These are phyloP conservation scores for Sicyos edulis DNA, from an alignment of 306 rosid genomes.

Conservation along the genomic window DNA sequence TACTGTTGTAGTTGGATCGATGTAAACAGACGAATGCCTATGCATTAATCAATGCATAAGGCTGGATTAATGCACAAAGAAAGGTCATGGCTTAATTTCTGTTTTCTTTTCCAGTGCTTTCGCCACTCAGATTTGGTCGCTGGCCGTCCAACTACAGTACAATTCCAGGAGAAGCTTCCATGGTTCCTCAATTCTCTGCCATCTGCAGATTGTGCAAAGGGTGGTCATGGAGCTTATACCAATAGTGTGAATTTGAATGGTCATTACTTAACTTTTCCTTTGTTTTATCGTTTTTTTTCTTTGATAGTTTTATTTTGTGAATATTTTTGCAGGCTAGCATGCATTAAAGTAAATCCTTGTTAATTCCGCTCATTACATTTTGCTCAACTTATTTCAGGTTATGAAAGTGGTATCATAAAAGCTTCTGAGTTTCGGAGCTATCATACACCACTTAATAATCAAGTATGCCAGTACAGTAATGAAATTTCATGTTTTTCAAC, in stretches of 20 bases:
- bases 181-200: slow-evolving; percentile 96
- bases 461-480: slow-evolving; percentile 44
- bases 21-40: not conserved
- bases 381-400: slow-evolving; percentile 52
- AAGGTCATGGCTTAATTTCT: slow-evolving; percentile 30
- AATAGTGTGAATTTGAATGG: slow-evolving; percentile 88
- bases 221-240: slow-evolving; percentile 99
- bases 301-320: not conserved
- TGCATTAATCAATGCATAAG: not conserved
- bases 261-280: slow-evolving; percentile 29
- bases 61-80: slow-evolving; percentile 7
- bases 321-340: not conserved
- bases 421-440: slow-evolving; percentile 97
- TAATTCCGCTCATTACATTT: not conserved
- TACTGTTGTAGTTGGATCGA: not conserved
- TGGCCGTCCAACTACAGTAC: slow-evolving; percentile 86
- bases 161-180: slow-evolving; percentile 93
- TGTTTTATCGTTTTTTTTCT: not conserved
- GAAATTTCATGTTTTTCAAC: not conserved
- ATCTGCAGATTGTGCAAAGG: slow-evolving; percentile 99
- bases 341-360: not conserved
- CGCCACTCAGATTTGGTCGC: slow-evolving; percentile 81
- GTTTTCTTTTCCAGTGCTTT: slow-evolving; percentile 66
- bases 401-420: slow-evolving; percentile 57
- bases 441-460: slow-evolving; percentile 84